Evolutionary conservation across 2,329 filamentous ascomycete genomes (phyloP).

Genomic region (Cladosporium halotolerans): DNA sequence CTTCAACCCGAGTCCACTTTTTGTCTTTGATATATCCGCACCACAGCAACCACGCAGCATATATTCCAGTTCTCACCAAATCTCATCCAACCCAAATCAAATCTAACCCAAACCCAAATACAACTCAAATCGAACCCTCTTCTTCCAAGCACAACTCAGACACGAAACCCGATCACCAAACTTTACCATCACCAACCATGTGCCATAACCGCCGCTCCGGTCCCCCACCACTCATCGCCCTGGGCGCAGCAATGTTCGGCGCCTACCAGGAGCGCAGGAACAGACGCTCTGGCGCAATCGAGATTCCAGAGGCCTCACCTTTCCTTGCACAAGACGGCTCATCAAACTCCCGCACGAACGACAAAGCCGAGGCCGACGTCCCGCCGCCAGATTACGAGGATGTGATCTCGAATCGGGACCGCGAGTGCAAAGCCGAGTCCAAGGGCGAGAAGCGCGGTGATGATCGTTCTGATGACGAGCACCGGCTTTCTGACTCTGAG

Average conservation of each 20-base stretch:
- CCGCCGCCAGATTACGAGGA: slow-evolving; percentile 5
- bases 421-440: not conserved
- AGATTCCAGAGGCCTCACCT: too few relatives aligned
- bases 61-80: not conserved
- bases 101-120: not conserved
- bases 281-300: not conserved
- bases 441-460: not conserved
- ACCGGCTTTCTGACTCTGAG: not conserved
- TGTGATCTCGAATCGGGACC: not conserved
- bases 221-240: not conserved
- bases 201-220: not conserved
- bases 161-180: not conserved
- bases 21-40: not conserved
- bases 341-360: not conserved
- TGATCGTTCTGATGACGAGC: not conserved
- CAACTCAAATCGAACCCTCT: too few relatives aligned
- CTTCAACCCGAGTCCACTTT: not conserved
- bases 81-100: not conserved
- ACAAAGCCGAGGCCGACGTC: not conserved
- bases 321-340: not conserved
- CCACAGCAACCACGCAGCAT: not conserved
- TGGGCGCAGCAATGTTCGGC: not conserved
- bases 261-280: slow-evolving; percentile 5
- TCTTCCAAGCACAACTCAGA: too few relatives aligned
- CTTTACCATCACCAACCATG: not conserved